Evolutionary conservation across 805 yeast genomes (phyloP).

Genomic region (Ogataea angusta): DNA sequence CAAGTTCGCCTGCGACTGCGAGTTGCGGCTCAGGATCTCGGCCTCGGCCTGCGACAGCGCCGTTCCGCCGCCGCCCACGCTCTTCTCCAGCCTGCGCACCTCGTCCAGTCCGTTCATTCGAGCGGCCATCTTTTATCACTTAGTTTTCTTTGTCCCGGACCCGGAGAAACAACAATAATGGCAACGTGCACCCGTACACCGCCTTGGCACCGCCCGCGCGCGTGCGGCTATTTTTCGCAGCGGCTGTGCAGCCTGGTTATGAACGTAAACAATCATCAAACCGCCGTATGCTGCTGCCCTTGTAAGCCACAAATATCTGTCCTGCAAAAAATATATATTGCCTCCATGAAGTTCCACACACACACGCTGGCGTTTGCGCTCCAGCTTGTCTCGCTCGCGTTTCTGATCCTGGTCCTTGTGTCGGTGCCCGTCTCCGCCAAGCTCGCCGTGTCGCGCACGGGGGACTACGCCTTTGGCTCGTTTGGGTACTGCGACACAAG

Average conservation of each 20-base stretch:
- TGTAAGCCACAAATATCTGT: slow-evolving; percentile 2
- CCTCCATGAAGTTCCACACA: slow-evolving; percentile 17
- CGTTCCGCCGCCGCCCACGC: slow-evolving; percentile 2
- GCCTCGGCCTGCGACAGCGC: slow-evolving; percentile 9
- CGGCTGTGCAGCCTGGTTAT: slow-evolving; percentile 9
- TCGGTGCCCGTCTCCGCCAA: slow-evolving; percentile 55
- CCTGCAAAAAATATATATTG: background rate
- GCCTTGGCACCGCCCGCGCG: background rate
- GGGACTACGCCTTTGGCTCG: slow-evolving; percentile 51
- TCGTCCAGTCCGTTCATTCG: slow-evolving; percentile 16
- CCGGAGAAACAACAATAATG: no score
- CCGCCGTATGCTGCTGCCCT: slow-evolving; percentile 8
- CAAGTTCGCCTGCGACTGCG: slow-evolving; percentile 15
- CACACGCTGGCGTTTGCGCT: slow-evolving; percentile 39
- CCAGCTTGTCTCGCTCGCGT: slow-evolving; percentile 54
- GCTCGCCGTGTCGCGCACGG: slow-evolving; percentile 48
- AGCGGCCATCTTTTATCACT: slow-evolving; percentile 6
- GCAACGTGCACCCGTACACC: slow-evolving; percentile 9
- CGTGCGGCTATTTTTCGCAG: slow-evolving; percentile 7
- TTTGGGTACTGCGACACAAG: slow-evolving; percentile 56
- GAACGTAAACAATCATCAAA: slow-evolving; percentile 7
- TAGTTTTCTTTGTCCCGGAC: background rate
- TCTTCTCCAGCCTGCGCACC: slow-evolving; percentile 12
- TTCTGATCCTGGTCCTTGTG: slow-evolving; percentile 57
- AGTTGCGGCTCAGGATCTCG: slow-evolving; percentile 11